A percentile compares a stretch with the other conserved stretches of the same genome.
These are phyloP conservation scores for Groenewaldozyma salmanticensis DNA, from an alignment of 805 yeast species.

Conservation along the genomic window DNA sequence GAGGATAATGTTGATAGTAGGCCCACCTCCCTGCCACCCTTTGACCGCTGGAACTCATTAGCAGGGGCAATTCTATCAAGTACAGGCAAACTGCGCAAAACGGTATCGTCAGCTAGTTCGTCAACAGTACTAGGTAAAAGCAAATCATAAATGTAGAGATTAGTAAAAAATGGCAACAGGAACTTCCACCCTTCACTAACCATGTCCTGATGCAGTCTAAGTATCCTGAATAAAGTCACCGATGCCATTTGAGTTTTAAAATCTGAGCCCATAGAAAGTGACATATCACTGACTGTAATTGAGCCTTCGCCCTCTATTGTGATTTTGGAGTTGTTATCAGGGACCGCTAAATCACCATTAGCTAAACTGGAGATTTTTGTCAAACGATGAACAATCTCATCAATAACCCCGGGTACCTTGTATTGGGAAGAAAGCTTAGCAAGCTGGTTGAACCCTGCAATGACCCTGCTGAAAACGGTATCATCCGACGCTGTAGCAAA, in stretches of 20 bases:
- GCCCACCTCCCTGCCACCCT: constrained; percentile 61
- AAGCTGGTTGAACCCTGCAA: constrained; percentile 80
- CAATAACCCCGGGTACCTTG: constrained; percentile 46
- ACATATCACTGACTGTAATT: constrained; percentile 68
- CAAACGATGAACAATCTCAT: constrained; percentile 55
- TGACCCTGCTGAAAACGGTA: constrained; percentile 74
- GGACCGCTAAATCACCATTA: constrained; percentile 29
- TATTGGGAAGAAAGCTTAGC: constrained; percentile 66
- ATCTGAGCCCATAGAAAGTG: constrained; percentile 80
- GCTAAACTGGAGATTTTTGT: constrained; percentile 62
- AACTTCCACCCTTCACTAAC: constrained; percentile 49
- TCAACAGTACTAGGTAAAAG: constrained; percentile 27
- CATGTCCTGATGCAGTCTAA: constrained; percentile 38
- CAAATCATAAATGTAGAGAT: constrained; percentile 63
- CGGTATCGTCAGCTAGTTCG: constrained; percentile 29
- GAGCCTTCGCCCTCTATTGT: constrained; percentile 38
- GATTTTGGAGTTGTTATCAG: constrained; percentile 23
- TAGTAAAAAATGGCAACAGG: constrained; percentile 49
- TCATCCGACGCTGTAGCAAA: constrained; percentile 87
- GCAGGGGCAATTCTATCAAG: constrained; percentile 59
- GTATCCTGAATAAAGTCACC: constrained; percentile 72
- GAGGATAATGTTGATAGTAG: constrained; percentile 87
- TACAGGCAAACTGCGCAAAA: no score
- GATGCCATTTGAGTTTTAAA: constrained; percentile 87
- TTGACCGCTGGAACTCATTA: constrained; percentile 47